phyloP scores from a whole-genome alignment of 1,139 yeast genomes.

The Candida sanyaensis region DNA sequence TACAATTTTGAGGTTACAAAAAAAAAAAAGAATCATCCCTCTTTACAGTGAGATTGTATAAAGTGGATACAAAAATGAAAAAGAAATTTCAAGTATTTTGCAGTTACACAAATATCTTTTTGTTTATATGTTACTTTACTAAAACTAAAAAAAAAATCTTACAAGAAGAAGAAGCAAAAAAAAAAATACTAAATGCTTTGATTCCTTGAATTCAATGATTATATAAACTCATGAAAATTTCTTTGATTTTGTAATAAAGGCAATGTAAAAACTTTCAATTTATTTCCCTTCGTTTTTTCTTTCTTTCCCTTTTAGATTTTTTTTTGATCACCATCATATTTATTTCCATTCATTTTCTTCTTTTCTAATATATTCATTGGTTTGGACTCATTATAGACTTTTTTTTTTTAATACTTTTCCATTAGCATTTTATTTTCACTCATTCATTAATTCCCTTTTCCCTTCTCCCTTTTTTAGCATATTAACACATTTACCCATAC shows the following conservation, averaged over 20 bases:
- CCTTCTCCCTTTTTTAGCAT: neutral
- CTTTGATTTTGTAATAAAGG: neutral
- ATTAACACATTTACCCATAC: neutral
- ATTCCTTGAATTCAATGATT: neutral
- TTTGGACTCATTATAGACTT: conserved; percentile 1
- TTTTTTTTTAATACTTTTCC: neutral
- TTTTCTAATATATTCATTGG: neutral
- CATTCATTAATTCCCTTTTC: neutral
- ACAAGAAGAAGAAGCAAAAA: neutral
- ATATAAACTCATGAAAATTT: neutral
- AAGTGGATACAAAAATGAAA: neutral
- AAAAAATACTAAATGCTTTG: neutral
- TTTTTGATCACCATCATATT: neutral
- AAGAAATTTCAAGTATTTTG: conserved; percentile 1
- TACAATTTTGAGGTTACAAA: neutral
- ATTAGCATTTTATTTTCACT: neutral
- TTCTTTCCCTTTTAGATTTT: neutral
- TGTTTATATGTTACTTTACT: neutral
- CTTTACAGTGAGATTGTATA: no score
- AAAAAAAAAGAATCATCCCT: neutral
- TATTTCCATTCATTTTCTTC: neutral
- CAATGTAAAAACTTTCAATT: no score
- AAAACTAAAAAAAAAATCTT: neutral
- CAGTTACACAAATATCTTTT: neutral
- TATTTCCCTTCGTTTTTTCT: neutral